Evolutionary conservation across 768 basidiomycete genomes (phyloP).

Genomic region (Daedalea quercina): DNA sequence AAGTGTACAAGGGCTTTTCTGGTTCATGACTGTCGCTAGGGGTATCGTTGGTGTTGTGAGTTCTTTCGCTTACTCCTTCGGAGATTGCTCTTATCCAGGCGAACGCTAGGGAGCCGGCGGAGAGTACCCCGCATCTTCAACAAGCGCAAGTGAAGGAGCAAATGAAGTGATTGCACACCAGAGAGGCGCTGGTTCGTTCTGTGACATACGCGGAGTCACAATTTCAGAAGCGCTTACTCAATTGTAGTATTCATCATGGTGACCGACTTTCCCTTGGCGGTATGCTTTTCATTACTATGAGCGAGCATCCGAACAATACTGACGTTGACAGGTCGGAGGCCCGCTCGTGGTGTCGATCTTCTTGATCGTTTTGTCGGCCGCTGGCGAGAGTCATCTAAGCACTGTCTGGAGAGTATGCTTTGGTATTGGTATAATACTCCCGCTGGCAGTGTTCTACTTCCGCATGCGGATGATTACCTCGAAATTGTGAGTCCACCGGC

Average conservation of each 20-base stretch:
- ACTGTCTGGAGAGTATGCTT: conserved; percentile 68
- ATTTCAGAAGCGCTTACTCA: conserved; percentile 8
- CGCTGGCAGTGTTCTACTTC: conserved; percentile 65
- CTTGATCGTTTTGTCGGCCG: conserved; percentile 61
- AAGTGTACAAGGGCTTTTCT: conserved; percentile 54
- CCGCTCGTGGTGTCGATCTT: conserved; percentile 62
- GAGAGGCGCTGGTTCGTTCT: conserved; percentile 41
- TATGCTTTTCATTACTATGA: conserved; percentile 23
- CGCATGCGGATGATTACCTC: conserved; percentile 69
- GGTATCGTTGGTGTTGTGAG: conserved; percentile 66
- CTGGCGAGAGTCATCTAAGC: conserved; percentile 51
- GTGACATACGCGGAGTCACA: too few species aligned
- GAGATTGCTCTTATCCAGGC: too few species aligned
- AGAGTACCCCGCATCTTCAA: conserved; percentile 71
- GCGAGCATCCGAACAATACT: background rate
- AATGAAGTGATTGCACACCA: conserved; percentile 56
- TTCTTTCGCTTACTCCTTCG: too few species aligned
- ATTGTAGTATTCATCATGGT: conserved; percentile 63
- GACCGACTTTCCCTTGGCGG: conserved; percentile 64
- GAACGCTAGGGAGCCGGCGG: conserved; percentile 74
- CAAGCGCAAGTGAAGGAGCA: conserved; percentile 64
- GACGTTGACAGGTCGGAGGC: conserved; percentile 46
- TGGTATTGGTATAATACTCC: conserved; percentile 54
- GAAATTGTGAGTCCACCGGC: conserved; percentile 31
- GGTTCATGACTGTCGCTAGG: conserved; percentile 68